These are phyloP conservation scores for Xylaria nigripes DNA, from an alignment of 495 filamentous ascomycete genomes.

Conservation along the genomic window DNA sequence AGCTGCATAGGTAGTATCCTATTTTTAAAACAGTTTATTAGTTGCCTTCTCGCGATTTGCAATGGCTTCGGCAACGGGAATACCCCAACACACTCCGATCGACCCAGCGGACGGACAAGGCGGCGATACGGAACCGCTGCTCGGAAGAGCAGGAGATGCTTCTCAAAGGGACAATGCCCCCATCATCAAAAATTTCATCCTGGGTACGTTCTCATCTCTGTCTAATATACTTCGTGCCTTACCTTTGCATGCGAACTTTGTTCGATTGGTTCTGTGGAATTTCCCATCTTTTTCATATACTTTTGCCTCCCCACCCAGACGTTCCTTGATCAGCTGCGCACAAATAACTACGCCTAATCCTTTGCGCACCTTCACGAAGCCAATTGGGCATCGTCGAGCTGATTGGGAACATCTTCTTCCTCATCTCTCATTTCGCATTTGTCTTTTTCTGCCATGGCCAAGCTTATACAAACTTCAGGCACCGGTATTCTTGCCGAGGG, in stretches of 20 bases:
- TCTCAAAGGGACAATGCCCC: constrained; percentile 54
- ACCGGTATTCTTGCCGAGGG: constrained; percentile 34
- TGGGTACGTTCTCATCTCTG: constrained; percentile 47
- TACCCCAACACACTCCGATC: constrained; percentile 34
- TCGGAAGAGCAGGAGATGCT: constrained; percentile 66
- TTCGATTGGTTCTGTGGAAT: neutral
- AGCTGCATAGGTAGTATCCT: too few species aligned
- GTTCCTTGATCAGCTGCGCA: neutral
- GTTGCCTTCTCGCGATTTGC: constrained; percentile 12
- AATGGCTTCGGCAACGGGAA: constrained; percentile 52
- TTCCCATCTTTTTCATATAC: neutral
- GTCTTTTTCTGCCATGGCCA: constrained; percentile 42
- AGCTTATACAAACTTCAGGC: constrained; percentile 42
- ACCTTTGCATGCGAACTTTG: neutral
- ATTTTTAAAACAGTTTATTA: constrained; percentile 1
- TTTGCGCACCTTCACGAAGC: neutral
- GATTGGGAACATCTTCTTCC: neutral
- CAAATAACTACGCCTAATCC: neutral
- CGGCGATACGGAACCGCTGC: constrained; percentile 66
- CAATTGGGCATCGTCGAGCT: neutral
- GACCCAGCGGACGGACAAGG: constrained; percentile 18
- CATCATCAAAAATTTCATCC: constrained; percentile 62
- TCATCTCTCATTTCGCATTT: constrained; percentile 37
- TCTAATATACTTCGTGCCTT: neutral
- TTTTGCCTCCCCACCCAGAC: neutral